Percentiles rank a stretch among this genome's conserved stretches.
Conservation (phyloP, 345 rosid genomes). For the Acer negundo region DNA sequence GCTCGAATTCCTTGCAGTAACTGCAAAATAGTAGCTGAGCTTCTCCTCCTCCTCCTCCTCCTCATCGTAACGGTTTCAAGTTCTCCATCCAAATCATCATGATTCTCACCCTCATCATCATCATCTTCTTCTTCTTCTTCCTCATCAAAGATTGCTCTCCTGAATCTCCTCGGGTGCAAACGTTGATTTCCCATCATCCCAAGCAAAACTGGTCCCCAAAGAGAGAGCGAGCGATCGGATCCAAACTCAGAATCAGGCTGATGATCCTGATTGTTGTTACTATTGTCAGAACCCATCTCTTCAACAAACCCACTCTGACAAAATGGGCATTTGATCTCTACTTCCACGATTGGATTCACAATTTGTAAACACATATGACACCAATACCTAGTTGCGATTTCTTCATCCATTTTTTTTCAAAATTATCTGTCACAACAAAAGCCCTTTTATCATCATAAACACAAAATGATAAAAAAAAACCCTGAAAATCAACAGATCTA, state of each 20-base stretch:
- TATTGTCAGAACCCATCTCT: conserved; percentile 38
- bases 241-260: conserved; percentile 60
- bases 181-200: conserved; percentile 77
- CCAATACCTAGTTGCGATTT: conserved; percentile 54
- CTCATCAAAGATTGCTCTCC: conserved; percentile 55
- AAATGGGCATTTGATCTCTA: conserved; percentile 83
- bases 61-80: conserved; percentile 53
- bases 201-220: conserved; percentile 85
- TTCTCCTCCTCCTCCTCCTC: conserved; percentile 69
- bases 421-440: conserved; percentile 22
- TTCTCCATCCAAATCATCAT: conserved; percentile 60
- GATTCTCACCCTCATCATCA: conserved; percentile 41
- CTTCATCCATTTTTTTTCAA: conserved; percentile 45
- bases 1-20: conserved; percentile 80
- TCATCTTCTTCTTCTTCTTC: conserved; percentile 52
- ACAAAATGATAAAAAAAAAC: background rate
- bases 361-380: conserved; percentile 69
- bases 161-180: conserved; percentile 48
- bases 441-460: background rate
- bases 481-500: background rate
- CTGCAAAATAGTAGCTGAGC: conserved; percentile 69
- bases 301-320: conserved; percentile 67
- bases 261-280: conserved; percentile 22
- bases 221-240: conserved; percentile 73
- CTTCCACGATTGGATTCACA: conserved; percentile 67